phyloP scores from a whole-genome alignment of 2,329 filamentous ascomycete species.

The Kalmusia sp. region DNA sequence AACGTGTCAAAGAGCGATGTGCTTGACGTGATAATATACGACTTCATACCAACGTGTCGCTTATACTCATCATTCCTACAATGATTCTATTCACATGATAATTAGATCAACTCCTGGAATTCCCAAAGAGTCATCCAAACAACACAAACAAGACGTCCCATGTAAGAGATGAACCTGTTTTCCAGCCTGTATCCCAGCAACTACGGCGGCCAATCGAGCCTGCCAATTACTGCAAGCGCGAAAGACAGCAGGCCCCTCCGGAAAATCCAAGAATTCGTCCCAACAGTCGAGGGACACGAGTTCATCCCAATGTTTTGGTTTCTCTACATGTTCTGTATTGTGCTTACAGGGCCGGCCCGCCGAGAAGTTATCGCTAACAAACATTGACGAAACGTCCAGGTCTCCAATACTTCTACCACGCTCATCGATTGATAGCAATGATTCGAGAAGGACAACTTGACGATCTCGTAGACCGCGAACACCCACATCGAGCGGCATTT shows the following conservation, averaged over 20 bases:
- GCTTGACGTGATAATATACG: no score
- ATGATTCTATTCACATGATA: no score
- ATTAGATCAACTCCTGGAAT: no score
- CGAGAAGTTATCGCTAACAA: not conserved
- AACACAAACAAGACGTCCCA: no score
- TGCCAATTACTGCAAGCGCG: conserved; percentile 1
- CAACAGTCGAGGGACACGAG: conserved; percentile 6
- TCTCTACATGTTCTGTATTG: not conserved
- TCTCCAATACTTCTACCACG: conserved; percentile 6
- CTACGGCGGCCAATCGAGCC: conserved; percentile 6
- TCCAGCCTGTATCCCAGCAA: no score
- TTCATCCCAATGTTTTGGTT: not conserved
- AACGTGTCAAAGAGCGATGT: no score
- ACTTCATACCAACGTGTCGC: no score
- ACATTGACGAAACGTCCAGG: conserved; percentile 2
- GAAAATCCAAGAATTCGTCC: conserved; percentile 10
- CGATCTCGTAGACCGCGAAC: not conserved
- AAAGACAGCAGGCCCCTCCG: not conserved
- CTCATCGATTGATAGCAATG: conserved; percentile 8
- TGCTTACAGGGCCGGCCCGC: not conserved
- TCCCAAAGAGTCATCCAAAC: no score
- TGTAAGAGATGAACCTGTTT: no score
- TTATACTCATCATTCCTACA: no score
- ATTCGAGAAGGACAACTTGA: conserved; percentile 3
- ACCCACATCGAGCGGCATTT: conserved; percentile 4